Conservation (phyloP, 202 grass and related monocot species). For the Zizania palustris region DNA sequence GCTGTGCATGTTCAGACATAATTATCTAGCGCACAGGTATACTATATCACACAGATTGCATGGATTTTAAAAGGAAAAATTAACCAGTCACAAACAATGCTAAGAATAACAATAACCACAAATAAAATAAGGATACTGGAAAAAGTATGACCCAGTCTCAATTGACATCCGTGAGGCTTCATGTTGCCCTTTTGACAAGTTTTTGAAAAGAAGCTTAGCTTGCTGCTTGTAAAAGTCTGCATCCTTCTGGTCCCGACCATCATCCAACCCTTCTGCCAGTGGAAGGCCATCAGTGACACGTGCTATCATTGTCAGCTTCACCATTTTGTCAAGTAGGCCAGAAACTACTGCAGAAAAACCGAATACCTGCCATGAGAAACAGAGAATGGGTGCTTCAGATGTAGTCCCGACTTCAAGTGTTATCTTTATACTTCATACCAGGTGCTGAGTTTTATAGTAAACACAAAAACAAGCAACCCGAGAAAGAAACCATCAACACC, state of each 20-base stretch:
- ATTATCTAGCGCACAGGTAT: not conserved
- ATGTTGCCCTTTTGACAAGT: conserved; percentile 86
- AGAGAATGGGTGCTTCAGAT: conserved; percentile 18
- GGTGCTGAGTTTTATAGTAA: not conserved
- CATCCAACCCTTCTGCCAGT: conserved; percentile 90
- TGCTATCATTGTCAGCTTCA: conserved; percentile 99
- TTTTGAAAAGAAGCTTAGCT: conserved; percentile 97
- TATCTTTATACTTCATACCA: conserved; percentile 8
- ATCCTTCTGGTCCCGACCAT: conserved; percentile 82
- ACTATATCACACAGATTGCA: not conserved
- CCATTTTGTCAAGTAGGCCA: conserved; percentile 62
- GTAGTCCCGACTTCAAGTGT: conserved; percentile 1
- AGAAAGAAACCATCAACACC: not conserved
- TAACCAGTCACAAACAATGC: not conserved
- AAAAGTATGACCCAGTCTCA: conserved; percentile 84
- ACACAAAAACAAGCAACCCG: not conserved
- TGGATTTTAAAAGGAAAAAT: not conserved
- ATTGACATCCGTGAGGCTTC: conserved; percentile 98
- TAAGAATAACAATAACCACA: not conserved
- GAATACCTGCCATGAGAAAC: conserved; percentile 26
- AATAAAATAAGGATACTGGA: conserved; percentile 80
- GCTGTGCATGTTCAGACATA: not conserved
- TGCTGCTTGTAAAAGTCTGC: conserved; percentile 96
- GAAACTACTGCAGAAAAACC: conserved; percentile 29
- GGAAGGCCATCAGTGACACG: conserved; percentile 95